phyloP scores from a whole-genome alignment of 2,329 filamentous ascomycete species.

The Colletotrichum musae region DNA sequence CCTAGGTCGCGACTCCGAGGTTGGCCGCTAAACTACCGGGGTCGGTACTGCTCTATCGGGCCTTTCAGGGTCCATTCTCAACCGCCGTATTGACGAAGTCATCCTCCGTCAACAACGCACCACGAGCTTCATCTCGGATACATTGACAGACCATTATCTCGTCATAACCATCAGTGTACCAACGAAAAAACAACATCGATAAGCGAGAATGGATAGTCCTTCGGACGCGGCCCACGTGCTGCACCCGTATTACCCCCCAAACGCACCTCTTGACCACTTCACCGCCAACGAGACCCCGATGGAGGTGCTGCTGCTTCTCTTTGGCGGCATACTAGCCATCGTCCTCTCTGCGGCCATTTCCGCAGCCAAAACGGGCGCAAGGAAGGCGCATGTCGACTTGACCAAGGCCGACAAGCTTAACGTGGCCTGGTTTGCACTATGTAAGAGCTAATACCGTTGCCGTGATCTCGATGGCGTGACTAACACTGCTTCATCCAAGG shows the following conservation, averaged over 20 bases:
- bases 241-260: conserved; percentile 67
- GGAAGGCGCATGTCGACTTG: conserved; percentile 44
- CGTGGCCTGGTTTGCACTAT: conserved; percentile 69
- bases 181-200: no score
- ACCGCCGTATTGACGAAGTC: no score
- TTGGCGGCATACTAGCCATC: conserved; percentile 55
- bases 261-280: conserved; percentile 60
- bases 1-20: no score
- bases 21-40: no score
- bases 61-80: no score
- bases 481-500: conserved; percentile 56
- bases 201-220: neutral
- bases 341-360: conserved; percentile 52
- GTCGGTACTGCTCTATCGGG: no score
- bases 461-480: conserved; percentile 9
- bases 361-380: conserved; percentile 49
- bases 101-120: no score
- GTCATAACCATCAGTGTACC: no score
- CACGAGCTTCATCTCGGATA: no score
- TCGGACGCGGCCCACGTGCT: neutral
- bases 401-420: conserved; percentile 57
- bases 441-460: conserved; percentile 56
- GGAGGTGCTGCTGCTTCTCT: conserved; percentile 53
- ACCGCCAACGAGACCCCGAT: conserved; percentile 60
- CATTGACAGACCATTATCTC: no score